Evolutionary conservation across 1,139 yeast species (phyloP).

Genomic region (Hansenula lynferdii): DNA sequence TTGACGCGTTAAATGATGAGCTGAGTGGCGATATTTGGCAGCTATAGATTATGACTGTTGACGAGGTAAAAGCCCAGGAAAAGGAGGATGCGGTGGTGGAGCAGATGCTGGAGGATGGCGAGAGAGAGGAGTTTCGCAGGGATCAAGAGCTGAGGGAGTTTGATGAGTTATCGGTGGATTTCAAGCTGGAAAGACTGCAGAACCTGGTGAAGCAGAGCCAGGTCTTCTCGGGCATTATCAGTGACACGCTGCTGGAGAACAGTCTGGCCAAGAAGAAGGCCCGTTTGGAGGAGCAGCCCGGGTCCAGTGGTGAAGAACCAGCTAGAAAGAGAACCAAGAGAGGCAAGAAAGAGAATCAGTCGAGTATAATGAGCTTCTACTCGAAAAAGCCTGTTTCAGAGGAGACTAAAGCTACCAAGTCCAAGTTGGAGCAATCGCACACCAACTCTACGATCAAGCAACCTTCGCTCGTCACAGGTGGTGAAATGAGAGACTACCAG

Average conservation of each 20-base stretch:
- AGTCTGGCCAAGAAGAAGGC: conserved; percentile 28
- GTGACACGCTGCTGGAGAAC: conserved; percentile 63
- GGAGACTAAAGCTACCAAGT: conserved; percentile 14
- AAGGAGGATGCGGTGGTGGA: conserved; percentile 21
- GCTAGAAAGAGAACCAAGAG: conserved; percentile 18
- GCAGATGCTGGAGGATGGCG: conserved; percentile 17
- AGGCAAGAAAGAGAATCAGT: conserved; percentile 2
- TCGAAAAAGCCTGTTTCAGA: conserved; percentile 11
- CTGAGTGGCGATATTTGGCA: not conserved
- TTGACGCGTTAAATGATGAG: not conserved
- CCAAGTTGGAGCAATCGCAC: conserved; percentile 13
- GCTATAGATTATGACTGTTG: conserved; percentile 21
- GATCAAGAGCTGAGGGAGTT: conserved; percentile 36
- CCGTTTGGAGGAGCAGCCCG: conserved; percentile 23
- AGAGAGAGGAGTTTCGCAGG: conserved; percentile 6
- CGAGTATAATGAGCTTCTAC: conserved; percentile 23
- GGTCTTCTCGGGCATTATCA: conserved; percentile 75
- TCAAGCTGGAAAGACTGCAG: conserved; percentile 58
- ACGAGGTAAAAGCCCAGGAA: conserved; percentile 19
- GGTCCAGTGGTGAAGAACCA: conserved; percentile 18
- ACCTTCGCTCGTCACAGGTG: conserved; percentile 65
- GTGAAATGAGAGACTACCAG: conserved; percentile 75
- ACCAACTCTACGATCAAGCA: conserved; percentile 34
- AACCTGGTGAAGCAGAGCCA: conserved; percentile 78
- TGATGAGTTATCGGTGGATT: conserved; percentile 33